These are phyloP conservation scores for Pleurotus pulmonarius DNA, from an alignment of 768 basidiomycete genomes.

Conservation along the genomic window DNA sequence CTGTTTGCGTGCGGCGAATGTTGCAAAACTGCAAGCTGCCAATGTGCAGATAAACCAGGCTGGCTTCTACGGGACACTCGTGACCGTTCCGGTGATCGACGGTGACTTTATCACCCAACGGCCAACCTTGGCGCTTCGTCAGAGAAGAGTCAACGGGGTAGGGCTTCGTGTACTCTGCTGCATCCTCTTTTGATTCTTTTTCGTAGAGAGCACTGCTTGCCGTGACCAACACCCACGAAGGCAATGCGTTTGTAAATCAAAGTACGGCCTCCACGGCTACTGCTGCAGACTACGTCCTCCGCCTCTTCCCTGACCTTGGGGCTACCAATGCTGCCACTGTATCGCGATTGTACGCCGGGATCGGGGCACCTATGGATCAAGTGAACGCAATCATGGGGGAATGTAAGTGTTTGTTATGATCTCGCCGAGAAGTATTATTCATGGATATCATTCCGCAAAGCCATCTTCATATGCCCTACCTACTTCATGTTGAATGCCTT, in stretches of 20 bases:
- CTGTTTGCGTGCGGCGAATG: conserved; percentile 18
- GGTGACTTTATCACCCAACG: conserved; percentile 28
- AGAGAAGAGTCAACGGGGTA: conserved; percentile 30
- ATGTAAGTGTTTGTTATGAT: conserved; percentile 11
- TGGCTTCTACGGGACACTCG: conserved; percentile 26
- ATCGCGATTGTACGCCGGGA: conserved; percentile 12
- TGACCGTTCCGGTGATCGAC: conserved; percentile 32
- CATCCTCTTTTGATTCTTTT: too few relatives aligned
- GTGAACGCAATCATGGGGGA: conserved; percentile 20
- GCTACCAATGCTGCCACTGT: conserved; percentile 7
- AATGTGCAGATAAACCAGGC: conserved; percentile 21
- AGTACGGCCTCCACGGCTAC: conserved; percentile 9
- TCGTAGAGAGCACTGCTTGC: conserved; percentile 16
- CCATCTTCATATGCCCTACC: conserved; percentile 31
- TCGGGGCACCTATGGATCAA: conserved; percentile 16
- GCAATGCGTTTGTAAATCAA: conserved; percentile 17
- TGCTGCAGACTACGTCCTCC: conserved; percentile 16
- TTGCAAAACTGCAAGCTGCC: conserved; percentile 16
- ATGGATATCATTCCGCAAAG: conserved; percentile 11
- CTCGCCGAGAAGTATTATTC: too few relatives aligned
- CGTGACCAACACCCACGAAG: conserved; percentile 17
- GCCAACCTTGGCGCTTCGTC: conserved; percentile 23
- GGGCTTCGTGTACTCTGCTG: not conserved
- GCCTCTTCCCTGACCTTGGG: conserved; percentile 21
- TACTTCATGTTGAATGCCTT: conserved; percentile 27